phyloP scores from a whole-genome alignment of 2,329 filamentous ascomycete species.

The Claviceps africana region DNA sequence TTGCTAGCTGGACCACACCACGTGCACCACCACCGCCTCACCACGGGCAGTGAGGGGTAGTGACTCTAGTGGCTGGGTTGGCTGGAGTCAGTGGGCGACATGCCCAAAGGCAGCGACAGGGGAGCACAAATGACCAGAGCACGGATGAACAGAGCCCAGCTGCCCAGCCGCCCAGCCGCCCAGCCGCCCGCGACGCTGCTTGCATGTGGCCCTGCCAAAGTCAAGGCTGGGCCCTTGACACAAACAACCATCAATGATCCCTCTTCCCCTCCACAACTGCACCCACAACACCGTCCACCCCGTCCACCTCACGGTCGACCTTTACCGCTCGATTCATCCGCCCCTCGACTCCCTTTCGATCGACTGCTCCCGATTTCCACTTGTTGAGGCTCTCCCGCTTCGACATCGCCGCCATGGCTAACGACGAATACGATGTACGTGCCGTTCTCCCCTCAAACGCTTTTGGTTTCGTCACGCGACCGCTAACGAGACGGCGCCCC shows the following conservation, averaged over 20 bases:
- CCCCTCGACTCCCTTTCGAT: background rate
- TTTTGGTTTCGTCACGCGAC: conserved; percentile 10
- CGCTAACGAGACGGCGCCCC: conserved; percentile 18
- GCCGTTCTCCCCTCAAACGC: conserved; percentile 8
- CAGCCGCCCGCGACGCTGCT: no score
- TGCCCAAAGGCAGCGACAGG: no score
- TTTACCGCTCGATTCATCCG: background rate
- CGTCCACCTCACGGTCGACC: conserved; percentile 1
- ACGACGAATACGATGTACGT: conserved; percentile 99
- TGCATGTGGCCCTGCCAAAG: no score
- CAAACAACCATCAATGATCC: background rate
- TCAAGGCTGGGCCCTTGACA: background rate
- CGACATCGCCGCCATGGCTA: conserved; percentile 61
- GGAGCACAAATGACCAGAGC: no score
- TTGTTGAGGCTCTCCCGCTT: background rate
- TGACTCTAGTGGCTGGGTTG: no score
- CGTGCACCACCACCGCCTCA: no score
- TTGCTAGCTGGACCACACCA: no score
- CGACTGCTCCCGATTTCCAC: background rate
- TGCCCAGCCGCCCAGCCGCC: no score
- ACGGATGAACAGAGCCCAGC: no score
- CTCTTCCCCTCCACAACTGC: conserved; percentile 5
- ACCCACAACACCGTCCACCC: conserved; percentile 2
- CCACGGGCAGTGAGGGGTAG: no score
- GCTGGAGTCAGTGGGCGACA: no score